Base-by-base conservation (phyloP, 1,284 basidiomycete species). In the Afroboletus lepidellus region DNA sequence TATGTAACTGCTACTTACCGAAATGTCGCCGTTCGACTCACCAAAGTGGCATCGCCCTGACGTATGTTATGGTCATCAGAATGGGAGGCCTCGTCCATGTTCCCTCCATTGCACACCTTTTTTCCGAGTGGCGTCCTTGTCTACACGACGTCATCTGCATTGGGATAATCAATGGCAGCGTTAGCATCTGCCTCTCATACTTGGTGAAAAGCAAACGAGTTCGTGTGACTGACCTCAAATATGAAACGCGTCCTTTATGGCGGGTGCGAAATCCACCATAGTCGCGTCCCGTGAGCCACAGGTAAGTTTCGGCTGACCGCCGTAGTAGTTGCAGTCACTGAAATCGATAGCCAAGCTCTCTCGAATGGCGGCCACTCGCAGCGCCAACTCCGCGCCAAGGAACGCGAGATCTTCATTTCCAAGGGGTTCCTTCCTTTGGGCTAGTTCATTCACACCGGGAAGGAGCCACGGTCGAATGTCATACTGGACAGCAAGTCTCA, bases 291-390 rank as follows among this genome's bases (percentile, higher is more conserved):
- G 50, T 33, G 15, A 3, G 25, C 61, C 54, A 20, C 27, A 32
- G 5, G 3, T 0, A 20, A 44, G 23, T 11, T 0, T 21, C 9
- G 3, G 2, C 11, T 1, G 3, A 24, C 15, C 12, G 20, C 18
- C 11, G 12, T 5, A 11, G 3, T 15, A 16, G 13, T 32, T 3
- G 32, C 15, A 16, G 16, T 5, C 18, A 20, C 18, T 21, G 34
- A 18, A 11, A 20, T 16, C 20, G 18, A 15, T 2, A n/a, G 15
- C 5, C 37, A 56, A 29, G 46, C 55, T 65, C 45, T 67, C 63
- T 27, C 54, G 50, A 20, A 67, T 20, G 7, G 57, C 51, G 20
- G 56, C 65, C 16, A 62, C 49, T 45, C 56, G 65, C 25, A 66
- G 29, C 5, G 41, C 23, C 16, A 51, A 37, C 15, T 64, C 61